Evolutionary conservation across 2,329 filamentous ascomycete species (phyloP).

Genomic region (Fusarium bactridioides): DNA sequence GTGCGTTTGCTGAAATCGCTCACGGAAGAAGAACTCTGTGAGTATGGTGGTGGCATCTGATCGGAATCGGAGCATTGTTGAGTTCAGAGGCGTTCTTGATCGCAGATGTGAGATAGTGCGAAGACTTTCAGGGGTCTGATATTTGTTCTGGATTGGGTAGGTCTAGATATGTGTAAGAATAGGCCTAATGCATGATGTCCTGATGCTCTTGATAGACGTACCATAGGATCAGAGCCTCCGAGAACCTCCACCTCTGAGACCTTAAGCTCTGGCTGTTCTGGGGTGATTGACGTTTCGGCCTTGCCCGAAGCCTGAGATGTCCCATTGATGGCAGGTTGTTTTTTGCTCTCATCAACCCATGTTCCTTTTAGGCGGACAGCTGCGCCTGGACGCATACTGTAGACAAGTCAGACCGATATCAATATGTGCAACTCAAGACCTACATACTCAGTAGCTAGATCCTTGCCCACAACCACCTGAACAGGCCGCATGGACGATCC

Average conservation of each 20-base stretch:
- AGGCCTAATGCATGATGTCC: neutral
- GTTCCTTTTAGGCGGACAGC: conserved; percentile 80
- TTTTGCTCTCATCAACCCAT: conserved; percentile 61
- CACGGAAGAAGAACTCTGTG: conserved; percentile 76
- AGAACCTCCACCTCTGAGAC: conserved; percentile 74
- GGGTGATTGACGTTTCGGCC: neutral
- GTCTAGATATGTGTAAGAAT: conserved; percentile 62
- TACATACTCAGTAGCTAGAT: conserved; percentile 75
- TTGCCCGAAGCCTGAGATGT: neutral
- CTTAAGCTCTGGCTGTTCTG: conserved; percentile 69
- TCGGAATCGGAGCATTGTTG: conserved; percentile 80
- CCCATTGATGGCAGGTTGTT: neutral
- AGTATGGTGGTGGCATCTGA: conserved; percentile 80
- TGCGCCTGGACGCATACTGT: conserved; percentile 80
- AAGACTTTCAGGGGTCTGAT: conserved; percentile 87
- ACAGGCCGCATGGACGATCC: conserved; percentile 81
- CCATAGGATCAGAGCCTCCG: conserved; percentile 80
- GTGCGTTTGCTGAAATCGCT: conserved; percentile 82
- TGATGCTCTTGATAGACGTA: conserved; percentile 53
- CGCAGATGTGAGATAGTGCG: conserved; percentile 89
- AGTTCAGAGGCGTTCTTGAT: conserved; percentile 80
- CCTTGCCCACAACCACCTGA: conserved; percentile 80
- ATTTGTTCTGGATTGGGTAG: conserved; percentile 96
- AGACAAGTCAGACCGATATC: conserved; percentile 39
- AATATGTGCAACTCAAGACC: conserved; percentile 9